Conservation (phyloP, 1,139 yeast species). For the Petasospora fabianii region DNA sequence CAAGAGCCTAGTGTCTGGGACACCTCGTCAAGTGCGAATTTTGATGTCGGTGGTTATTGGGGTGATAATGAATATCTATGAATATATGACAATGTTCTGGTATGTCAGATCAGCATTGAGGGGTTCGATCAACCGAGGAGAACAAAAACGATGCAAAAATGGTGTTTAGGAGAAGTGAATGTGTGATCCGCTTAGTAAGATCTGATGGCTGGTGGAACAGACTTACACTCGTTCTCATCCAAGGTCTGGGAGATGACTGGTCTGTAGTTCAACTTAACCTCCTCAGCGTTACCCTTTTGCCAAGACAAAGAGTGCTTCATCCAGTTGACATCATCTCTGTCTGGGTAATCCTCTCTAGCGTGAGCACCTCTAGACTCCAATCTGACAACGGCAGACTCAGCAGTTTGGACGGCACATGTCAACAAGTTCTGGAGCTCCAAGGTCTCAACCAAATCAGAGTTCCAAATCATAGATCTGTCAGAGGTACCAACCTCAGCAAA, state of each 20-base stretch:
- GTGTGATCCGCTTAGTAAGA: slow-evolving; percentile 50
- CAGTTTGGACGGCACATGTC: slow-evolving; percentile 97
- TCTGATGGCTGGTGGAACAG: slow-evolving; percentile 97
- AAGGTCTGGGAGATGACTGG: slow-evolving; percentile 76
- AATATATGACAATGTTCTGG: neutral
- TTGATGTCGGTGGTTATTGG: neutral
- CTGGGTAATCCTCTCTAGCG: slow-evolving; percentile 96
- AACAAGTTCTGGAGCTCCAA: slow-evolving; percentile 93
- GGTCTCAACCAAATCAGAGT: slow-evolving; percentile 94
- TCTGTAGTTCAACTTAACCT: slow-evolving; percentile 80
- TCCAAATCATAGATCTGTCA: slow-evolving; percentile 98
- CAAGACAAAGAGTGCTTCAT: slow-evolving; percentile 96
- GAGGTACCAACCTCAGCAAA: slow-evolving; percentile 77
- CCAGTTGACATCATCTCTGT: slow-evolving; percentile 95
- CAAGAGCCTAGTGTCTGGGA: neutral
- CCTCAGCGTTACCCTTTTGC: slow-evolving; percentile 72
- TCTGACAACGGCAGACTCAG: slow-evolving; percentile 91
- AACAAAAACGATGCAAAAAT: neutral
- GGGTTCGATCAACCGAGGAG: neutral
- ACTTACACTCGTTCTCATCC: slow-evolving; percentile 89
- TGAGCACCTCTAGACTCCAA: slow-evolving; percentile 99
- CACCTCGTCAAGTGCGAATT: neutral
- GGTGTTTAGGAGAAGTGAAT: neutral
- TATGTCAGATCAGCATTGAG: neutral
- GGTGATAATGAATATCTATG: neutral